Evolutionary conservation across 83 land plant species (phyloP).

Genomic region (Larix sibirica): DNA sequence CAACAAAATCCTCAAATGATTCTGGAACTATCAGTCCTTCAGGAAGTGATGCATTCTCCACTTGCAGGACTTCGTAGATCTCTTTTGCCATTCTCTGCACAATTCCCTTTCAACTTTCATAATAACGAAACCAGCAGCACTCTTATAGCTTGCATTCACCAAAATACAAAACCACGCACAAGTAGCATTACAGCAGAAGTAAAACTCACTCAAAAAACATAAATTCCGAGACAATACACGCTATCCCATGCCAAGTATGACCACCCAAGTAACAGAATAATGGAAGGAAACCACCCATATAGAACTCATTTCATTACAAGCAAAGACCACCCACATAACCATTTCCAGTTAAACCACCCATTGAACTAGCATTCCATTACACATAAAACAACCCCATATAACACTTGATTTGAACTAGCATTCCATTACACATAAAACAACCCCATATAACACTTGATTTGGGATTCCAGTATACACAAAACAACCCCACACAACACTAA

Average conservation of each 20-base stretch:
- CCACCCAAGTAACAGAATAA: not conserved
- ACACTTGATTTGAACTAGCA: not conserved
- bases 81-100: constrained; percentile 6
- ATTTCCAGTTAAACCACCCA: not conserved
- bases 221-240: not conserved
- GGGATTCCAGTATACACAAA: not conserved
- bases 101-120: not conserved
- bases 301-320: not conserved
- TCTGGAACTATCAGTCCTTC: constrained; percentile 58
- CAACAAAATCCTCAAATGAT: constrained; percentile 67
- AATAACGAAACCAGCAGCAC: not conserved
- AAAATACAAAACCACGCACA: not conserved
- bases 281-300: not conserved
- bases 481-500: not conserved
- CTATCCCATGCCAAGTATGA: not conserved
- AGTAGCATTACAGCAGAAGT: not conserved
- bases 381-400: not conserved
- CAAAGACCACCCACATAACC: not conserved
- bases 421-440: not conserved
- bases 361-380: not conserved
- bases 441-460: not conserved
- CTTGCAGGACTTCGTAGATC: constrained; percentile 34
- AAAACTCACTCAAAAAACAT: not conserved
- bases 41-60: constrained; percentile 57
- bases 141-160: too few relatives aligned